These are phyloP conservation scores for Cutaneotrichosporon cutaneum DNA, from an alignment of 1,284 basidiomycete species.

Conservation along the genomic window DNA sequence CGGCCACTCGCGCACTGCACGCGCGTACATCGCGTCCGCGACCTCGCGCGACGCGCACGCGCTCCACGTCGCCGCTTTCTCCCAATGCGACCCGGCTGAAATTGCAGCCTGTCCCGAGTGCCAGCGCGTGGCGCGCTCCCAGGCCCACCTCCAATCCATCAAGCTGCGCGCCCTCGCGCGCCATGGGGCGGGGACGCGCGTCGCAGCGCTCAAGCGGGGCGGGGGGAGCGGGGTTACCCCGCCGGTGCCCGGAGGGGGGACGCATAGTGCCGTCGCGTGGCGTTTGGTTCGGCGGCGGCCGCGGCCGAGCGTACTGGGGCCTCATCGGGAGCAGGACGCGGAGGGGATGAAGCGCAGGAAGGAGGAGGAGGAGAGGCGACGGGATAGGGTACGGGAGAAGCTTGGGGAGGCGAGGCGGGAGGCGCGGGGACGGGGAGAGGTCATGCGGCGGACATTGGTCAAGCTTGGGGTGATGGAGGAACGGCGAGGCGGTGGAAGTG, in stretches of 20 bases:
- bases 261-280: constrained; percentile 2
- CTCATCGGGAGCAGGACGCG: background rate
- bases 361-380: background rate
- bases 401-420: no score
- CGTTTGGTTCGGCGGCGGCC: background rate
- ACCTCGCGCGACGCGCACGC: background rate
- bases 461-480: background rate
- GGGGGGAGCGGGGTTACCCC: background rate
- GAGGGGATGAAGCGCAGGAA: background rate
- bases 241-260: background rate
- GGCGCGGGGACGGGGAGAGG: background rate
- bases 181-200: background rate
- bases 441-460: background rate
- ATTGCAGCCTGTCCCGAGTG: constrained; percentile 2
- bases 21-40: background rate
- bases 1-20: background rate
- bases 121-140: background rate
- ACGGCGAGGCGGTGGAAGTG: background rate
- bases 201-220: background rate
- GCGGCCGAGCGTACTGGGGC: background rate
- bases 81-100: background rate
- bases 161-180: background rate
- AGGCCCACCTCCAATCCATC: background rate
- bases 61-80: background rate
- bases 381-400: background rate